These are phyloP conservation scores for Luzula sylvatica DNA, from an alignment of 176 grass and related monocot species.

Conservation along the genomic window DNA sequence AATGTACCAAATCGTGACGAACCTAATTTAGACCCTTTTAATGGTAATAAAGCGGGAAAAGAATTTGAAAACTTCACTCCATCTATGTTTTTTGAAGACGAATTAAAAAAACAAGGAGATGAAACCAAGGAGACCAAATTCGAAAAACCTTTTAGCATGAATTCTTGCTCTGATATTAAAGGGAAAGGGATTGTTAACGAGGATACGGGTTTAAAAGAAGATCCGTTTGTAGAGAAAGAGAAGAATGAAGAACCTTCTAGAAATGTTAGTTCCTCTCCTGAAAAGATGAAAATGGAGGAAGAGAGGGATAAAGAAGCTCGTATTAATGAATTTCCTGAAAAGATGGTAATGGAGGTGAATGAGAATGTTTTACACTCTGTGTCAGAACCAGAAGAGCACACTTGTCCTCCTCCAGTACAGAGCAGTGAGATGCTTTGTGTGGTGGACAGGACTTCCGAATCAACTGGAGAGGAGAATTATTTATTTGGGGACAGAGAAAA, in stretches of 20 bases:
- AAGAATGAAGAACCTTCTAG: constrained; percentile 11
- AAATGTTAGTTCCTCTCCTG: background rate
- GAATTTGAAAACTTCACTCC: constrained; percentile 4
- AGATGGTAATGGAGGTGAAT: constrained; percentile 25
- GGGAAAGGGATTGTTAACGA: constrained; percentile 2
- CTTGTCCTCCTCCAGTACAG: constrained; percentile 3
- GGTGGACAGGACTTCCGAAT: constrained; percentile 4
- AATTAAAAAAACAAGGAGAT: constrained; percentile 1
- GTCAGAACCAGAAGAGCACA: constrained; percentile 7
- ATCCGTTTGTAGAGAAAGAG: too few species aligned
- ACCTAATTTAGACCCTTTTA: constrained; percentile 3
- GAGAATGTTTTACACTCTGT: too few species aligned
- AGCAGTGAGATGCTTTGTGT: constrained; percentile 2
- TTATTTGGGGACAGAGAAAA: constrained; percentile 60
- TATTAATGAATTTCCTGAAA: constrained; percentile 34
- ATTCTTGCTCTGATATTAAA: background rate
- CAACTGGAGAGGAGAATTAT: constrained; percentile 17
- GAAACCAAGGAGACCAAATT: background rate
- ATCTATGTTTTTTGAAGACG: background rate
- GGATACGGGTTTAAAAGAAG: constrained; percentile 14
- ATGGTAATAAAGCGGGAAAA: constrained; percentile 11
- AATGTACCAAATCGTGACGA: constrained; percentile 15
- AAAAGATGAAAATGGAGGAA: background rate
- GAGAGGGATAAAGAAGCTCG: constrained; percentile 3
- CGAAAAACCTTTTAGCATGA: background rate